Percentiles rank a stretch among this genome's conserved stretches.
These are phyloP conservation scores for Trametes hirsuta DNA, from an alignment of 1,284 basidiomycete genomes.

Conservation along the genomic window DNA sequence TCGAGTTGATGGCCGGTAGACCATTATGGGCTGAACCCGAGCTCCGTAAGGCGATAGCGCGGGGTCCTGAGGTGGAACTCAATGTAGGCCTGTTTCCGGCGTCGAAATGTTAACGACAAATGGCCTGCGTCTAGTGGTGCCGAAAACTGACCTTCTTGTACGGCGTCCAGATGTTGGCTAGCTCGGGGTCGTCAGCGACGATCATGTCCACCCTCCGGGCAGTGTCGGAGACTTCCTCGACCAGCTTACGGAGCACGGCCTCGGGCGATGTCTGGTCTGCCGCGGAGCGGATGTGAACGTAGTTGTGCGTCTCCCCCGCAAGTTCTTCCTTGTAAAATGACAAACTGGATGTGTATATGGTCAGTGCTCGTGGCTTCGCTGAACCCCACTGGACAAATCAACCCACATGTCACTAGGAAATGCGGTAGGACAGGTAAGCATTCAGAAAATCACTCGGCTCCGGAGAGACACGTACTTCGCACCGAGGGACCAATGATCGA, in stretches of 20 bases:
- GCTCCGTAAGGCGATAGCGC: slow-evolving; percentile 3
- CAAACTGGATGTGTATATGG: not conserved
- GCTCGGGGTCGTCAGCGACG: slow-evolving; percentile 5
- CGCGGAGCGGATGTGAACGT: slow-evolving; percentile 15
- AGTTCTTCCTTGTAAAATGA: slow-evolving; percentile 26
- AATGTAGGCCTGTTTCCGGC: not conserved
- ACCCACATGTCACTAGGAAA: not conserved
- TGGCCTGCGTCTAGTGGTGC: not conserved
- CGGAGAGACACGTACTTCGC: slow-evolving; percentile 13
- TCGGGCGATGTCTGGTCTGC: slow-evolving; percentile 3
- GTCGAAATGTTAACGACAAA: not conserved
- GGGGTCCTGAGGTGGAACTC: slow-evolving; percentile 4
- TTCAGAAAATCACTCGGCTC: not conserved
- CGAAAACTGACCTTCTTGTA: not conserved
- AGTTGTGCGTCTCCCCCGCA: slow-evolving; percentile 19
- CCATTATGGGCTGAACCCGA: not conserved
- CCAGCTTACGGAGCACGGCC: slow-evolving; percentile 11
- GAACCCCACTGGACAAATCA: not conserved
- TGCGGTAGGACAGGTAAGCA: too few species aligned
- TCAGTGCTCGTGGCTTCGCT: too few species aligned
- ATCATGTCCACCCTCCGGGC: slow-evolving; percentile 1
- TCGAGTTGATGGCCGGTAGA: too few species aligned
- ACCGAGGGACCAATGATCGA: slow-evolving; percentile 23
- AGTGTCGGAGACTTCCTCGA: slow-evolving; percentile 16
- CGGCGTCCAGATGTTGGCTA: slow-evolving; percentile 11